A percentile compares a stretch with the other conserved stretches of the same genome.
Conservation (phyloP, 257 asterid species). For the Mentha longifolia region DNA sequence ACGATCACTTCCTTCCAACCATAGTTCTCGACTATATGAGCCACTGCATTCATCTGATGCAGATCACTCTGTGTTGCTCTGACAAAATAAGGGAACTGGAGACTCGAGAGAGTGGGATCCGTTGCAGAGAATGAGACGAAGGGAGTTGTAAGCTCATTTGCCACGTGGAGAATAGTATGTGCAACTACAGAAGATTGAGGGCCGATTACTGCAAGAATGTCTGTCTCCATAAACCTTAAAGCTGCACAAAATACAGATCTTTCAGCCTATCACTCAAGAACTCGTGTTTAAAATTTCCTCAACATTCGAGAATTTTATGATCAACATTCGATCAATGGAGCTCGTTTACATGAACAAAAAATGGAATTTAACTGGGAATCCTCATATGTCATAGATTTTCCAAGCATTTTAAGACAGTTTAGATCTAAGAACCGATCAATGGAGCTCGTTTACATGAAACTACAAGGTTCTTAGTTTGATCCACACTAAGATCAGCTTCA, state of each 20-base stretch:
- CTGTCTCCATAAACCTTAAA: slow-evolving; percentile 60
- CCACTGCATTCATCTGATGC: slow-evolving; percentile 75
- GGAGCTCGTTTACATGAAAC: slow-evolving; percentile 14
- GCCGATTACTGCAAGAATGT: slow-evolving; percentile 74
- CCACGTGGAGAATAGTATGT: slow-evolving; percentile 69
- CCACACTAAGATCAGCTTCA: too few species aligned
- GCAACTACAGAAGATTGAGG: slow-evolving; percentile 87
- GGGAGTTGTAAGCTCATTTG: slow-evolving; percentile 76
- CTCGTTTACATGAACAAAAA: too few species aligned
- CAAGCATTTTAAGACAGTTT: background rate
- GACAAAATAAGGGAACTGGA: slow-evolving; percentile 76
- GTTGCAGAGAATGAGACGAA: slow-evolving; percentile 83
- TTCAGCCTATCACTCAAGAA: slow-evolving; percentile 4
- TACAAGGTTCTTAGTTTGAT: too few species aligned
- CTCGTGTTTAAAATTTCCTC: background rate
- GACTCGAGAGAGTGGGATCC: slow-evolving; percentile 81
- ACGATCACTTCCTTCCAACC: slow-evolving; percentile 82
- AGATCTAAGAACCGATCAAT: background rate
- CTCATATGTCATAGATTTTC: too few species aligned
- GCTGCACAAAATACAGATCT: slow-evolving; percentile 48
- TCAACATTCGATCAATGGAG: too few species aligned
- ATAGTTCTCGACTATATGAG: slow-evolving; percentile 62
- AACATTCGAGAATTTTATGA: background rate
- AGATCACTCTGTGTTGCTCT: slow-evolving; percentile 82
- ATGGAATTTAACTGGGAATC: too few species aligned